Evolutionary conservation across 352 stramenopile species (phyloP).

Genomic region (Globisporangium spiculum): DNA sequence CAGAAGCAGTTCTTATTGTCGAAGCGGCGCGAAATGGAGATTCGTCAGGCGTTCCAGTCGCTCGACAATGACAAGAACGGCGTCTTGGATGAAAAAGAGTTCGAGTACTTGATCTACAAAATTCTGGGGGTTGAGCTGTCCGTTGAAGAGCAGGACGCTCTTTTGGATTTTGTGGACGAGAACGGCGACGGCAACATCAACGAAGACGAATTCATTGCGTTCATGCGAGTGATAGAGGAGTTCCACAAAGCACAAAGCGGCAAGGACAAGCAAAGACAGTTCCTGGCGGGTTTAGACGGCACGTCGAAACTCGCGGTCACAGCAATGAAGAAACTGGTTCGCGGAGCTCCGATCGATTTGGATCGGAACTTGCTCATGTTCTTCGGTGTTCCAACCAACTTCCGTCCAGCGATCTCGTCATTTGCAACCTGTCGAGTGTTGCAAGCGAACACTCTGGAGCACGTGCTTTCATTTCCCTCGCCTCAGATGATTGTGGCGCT

Average conservation of each 20-base stretch:
- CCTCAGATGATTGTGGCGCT: conserved; percentile 59
- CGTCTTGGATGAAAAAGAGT: conserved; percentile 65
- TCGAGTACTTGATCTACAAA: conserved; percentile 75
- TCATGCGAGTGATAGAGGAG: conserved; percentile 67
- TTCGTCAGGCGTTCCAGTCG: conserved; percentile 68
- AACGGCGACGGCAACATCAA: conserved; percentile 63
- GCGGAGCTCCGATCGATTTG: conserved; percentile 60
- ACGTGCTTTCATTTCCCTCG: conserved; percentile 69
- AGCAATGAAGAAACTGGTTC: conserved; percentile 76
- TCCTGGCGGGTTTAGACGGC: conserved; percentile 39
- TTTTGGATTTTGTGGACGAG: conserved; percentile 68
- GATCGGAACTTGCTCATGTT: conserved; percentile 71
- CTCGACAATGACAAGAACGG: conserved; percentile 69
- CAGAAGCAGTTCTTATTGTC: conserved; percentile 59
- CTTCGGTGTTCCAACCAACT: conserved; percentile 79
- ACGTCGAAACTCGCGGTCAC: conserved; percentile 50
- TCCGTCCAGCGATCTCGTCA: conserved; percentile 62
- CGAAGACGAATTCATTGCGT: conserved; percentile 68
- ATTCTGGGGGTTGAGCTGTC: conserved; percentile 72
- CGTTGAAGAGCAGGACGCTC: conserved; percentile 63
- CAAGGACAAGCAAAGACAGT: conserved; percentile 31
- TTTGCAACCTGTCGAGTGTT: conserved; percentile 42
- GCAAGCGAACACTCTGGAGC: conserved; percentile 58
- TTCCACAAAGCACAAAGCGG: conserved; percentile 38
- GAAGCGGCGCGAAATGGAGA: conserved; percentile 66